Percentiles rank a stretch among this genome's conserved stretches.
Conservation (phyloP, 371 early-diverging fungal genomes). For the Mucor piriformis region DNA sequence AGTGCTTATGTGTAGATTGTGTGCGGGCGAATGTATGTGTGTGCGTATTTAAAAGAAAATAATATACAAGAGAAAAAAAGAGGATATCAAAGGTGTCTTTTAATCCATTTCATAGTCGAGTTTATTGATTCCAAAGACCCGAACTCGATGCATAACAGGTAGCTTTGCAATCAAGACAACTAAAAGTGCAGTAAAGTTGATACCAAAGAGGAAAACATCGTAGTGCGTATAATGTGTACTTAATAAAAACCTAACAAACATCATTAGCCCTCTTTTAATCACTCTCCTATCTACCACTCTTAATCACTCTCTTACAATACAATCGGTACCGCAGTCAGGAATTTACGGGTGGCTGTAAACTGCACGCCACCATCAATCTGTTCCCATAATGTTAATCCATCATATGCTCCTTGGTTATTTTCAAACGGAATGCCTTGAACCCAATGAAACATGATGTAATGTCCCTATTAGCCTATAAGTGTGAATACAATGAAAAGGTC, state of each 20-base stretch:
- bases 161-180: constrained; percentile 91
- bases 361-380: constrained; percentile 96
- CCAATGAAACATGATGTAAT: constrained; percentile 96
- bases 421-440: constrained; percentile 94
- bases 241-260: constrained; percentile 81
- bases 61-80: neutral
- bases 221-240: constrained; percentile 96
- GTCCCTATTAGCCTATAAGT: constrained; percentile 60
- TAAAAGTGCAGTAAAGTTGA: constrained; percentile 83
- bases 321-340: constrained; percentile 90
- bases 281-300: neutral
- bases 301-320: constrained; percentile 72
- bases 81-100: neutral
- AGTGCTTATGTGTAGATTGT: neutral
- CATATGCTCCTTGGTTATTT: constrained; percentile 93
- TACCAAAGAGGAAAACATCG: constrained; percentile 81
- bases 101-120: constrained; percentile 50
- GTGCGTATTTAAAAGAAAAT: neutral
- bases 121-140: constrained; percentile 94
- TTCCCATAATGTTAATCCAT: constrained; percentile 96
- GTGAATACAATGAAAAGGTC: neutral
- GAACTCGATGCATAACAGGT: constrained; percentile 92
- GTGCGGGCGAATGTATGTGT: neutral
- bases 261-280: neutral
- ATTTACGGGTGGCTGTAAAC: constrained; percentile 97